phyloP scores from a whole-genome alignment of 208 protist species.

The Wallacemonas collosoma region DNA sequence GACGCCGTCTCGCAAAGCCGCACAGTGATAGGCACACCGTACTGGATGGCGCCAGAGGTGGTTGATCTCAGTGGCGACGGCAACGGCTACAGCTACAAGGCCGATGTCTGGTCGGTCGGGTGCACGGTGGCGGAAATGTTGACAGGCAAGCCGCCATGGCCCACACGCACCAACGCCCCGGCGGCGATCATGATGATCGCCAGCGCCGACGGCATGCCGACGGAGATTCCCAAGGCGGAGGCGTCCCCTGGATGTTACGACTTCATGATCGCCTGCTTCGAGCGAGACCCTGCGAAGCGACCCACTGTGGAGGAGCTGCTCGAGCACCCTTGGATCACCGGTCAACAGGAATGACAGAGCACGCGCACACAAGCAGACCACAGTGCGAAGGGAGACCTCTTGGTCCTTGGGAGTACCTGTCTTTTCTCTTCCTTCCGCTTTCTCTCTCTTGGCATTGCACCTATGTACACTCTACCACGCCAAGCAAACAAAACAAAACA shows the following conservation, averaged over 20 bases:
- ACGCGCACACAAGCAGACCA: not conserved
- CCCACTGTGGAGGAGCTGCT: constrained; percentile 87
- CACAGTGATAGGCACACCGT: constrained; percentile 92
- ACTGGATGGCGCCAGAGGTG: constrained; percentile 95
- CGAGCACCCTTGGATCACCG: constrained; percentile 86
- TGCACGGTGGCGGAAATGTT: constrained; percentile 94
- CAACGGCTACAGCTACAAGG: constrained; percentile 90
- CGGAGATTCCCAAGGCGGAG: constrained; percentile 81
- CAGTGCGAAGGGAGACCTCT: too few species aligned
- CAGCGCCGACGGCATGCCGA: constrained; percentile 68
- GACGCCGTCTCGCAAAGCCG: constrained; percentile 86
- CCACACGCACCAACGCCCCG: constrained; percentile 72
- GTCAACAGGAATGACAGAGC: constrained; percentile 50
- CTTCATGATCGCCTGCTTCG: constrained; percentile 88
- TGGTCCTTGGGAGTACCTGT: too few species aligned
- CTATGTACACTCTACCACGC: not conserved
- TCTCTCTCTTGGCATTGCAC: constrained; percentile 10
- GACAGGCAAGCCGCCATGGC: constrained; percentile 91
- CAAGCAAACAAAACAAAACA: too few species aligned
- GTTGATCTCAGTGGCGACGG: constrained; percentile 60
- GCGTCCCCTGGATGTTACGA: constrained; percentile 76
- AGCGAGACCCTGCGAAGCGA: constrained; percentile 68
- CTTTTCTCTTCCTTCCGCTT: not conserved
- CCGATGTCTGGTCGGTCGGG: constrained; percentile 93
- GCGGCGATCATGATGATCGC: constrained; percentile 92